Evolutionary conservation across 352 stramenopile species (phyloP).

Genomic region (Pythium sp.): DNA sequence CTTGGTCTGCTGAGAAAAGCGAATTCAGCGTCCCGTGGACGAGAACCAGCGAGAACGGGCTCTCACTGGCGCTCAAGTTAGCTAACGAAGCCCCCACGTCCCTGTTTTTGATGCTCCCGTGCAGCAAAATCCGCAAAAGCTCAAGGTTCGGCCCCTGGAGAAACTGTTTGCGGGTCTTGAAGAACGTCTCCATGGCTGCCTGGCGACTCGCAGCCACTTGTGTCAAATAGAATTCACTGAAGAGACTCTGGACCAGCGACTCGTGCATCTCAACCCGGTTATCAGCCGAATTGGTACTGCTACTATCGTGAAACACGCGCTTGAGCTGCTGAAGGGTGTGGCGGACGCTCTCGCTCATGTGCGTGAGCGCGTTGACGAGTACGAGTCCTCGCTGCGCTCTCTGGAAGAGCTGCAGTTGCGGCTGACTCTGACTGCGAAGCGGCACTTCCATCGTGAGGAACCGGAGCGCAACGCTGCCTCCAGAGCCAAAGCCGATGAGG

Average conservation of each 20-base stretch:
- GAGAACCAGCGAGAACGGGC: conserved; percentile 47
- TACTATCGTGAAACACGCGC: conserved; percentile 1
- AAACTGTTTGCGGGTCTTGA: conserved; percentile 42
- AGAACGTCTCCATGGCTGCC: conserved; percentile 48
- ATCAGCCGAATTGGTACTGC: background rate
- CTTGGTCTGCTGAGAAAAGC: conserved; percentile 36
- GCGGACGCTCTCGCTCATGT: conserved; percentile 25
- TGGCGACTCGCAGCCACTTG: conserved; percentile 45
- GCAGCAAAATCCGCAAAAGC: conserved; percentile 37
- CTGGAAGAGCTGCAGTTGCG: conserved; percentile 36
- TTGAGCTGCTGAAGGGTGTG: conserved; percentile 15
- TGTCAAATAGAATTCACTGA: conserved; percentile 64
- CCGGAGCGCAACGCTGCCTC: conserved; percentile 44
- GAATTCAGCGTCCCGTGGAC: conserved; percentile 61
- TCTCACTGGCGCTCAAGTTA: conserved; percentile 28
- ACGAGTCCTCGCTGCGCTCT: conserved; percentile 47
- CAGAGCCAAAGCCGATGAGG: conserved; percentile 60
- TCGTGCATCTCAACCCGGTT: conserved; percentile 48
- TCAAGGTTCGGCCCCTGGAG: conserved; percentile 31
- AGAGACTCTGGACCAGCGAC: conserved; percentile 35
- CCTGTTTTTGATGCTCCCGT: conserved; percentile 44
- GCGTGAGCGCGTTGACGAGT: conserved; percentile 45
- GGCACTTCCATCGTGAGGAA: conserved; percentile 48
- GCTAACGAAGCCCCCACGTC: conserved; percentile 21
- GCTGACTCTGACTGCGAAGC: conserved; percentile 15